Conservation (phyloP, 306 rosid species). For the Vigna reflexopilosa region DNA sequence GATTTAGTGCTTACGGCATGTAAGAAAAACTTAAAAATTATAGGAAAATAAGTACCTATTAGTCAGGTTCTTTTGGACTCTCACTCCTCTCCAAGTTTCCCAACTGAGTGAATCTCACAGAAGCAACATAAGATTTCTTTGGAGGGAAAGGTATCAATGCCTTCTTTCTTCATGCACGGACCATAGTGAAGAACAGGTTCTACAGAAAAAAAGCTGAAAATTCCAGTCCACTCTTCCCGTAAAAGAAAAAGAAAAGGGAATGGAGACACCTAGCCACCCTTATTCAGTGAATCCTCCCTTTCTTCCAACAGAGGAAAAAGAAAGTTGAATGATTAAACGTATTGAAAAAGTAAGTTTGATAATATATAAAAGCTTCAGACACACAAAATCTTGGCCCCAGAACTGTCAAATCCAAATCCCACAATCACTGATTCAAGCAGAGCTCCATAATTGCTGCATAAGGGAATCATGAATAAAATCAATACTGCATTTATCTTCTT, state of each 20-base stretch:
- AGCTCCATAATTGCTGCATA: constrained; percentile 39
- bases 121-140: constrained; percentile 51
- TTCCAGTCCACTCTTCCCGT: constrained; percentile 45
- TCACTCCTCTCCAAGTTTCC: constrained; percentile 49
- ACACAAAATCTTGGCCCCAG: constrained; percentile 46
- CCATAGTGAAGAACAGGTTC: constrained; percentile 44
- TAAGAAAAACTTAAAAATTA: constrained; percentile 15
- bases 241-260: constrained; percentile 41
- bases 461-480: constrained; percentile 44
- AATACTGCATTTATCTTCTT: constrained; percentile 47
- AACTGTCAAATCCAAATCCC: constrained; percentile 46
- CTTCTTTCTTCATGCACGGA: constrained; percentile 44
- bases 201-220: constrained; percentile 49
- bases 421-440: constrained; percentile 41
- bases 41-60: constrained; percentile 46
- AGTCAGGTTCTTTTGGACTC: constrained; percentile 35
- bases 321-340: constrained; percentile 46
- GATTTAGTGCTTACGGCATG: constrained; percentile 14
- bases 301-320: constrained; percentile 22
- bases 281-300: constrained; percentile 33
- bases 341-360: constrained; percentile 50
- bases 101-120: constrained; percentile 51
- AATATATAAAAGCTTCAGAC: constrained; percentile 49
- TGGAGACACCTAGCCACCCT: constrained; percentile 40
- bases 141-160: constrained; percentile 64